A percentile compares a stretch with the other conserved stretches of the same genome.
These are phyloP conservation scores for Calonectria fujianensis DNA, from an alignment of 2,329 filamentous ascomycete genomes.

Conservation along the genomic window DNA sequence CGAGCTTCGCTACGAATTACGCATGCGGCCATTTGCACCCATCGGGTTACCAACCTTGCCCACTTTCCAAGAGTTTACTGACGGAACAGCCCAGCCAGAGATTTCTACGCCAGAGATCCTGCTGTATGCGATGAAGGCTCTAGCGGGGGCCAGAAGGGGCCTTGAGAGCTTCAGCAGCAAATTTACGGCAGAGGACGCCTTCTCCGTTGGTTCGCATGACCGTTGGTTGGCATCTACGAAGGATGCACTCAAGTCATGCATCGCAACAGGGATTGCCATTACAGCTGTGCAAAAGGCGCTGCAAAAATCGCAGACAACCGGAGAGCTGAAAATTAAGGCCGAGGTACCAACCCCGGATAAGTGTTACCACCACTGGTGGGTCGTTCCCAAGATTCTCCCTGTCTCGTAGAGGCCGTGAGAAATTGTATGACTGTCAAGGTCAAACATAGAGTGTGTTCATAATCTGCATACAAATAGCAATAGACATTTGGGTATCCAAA, in stretches of 20 bases:
- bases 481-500: slow-evolving; percentile 55
- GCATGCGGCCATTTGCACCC: slow-evolving; percentile 88
- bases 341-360: slow-evolving; percentile 72
- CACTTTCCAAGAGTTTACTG: slow-evolving; percentile 75
- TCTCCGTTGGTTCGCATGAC: slow-evolving; percentile 74
- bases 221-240: slow-evolving; percentile 78
- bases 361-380: slow-evolving; percentile 79
- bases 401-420: slow-evolving; percentile 28
- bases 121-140: slow-evolving; percentile 66
- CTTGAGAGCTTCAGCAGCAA: slow-evolving; percentile 73
- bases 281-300: slow-evolving; percentile 75
- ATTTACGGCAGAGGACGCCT: slow-evolving; percentile 71
- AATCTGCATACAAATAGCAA: slow-evolving; percentile 37
- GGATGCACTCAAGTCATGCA: slow-evolving; percentile 80
- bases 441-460: slow-evolving; percentile 44
- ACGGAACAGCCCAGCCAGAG: slow-evolving; percentile 64
- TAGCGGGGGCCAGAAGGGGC: slow-evolving; percentile 70
- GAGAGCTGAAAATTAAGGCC: slow-evolving; percentile 65
- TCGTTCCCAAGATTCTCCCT: slow-evolving; percentile 71
- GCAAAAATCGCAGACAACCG: slow-evolving; percentile 56
- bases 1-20: slow-evolving; percentile 83
- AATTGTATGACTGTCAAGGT: slow-evolving; percentile 1
- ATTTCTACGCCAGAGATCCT: slow-evolving; percentile 64
- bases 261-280: slow-evolving; percentile 80
- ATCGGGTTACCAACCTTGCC: slow-evolving; percentile 82